Base-by-base conservation (phyloP, 345 rosid genomes). In the Gossypium mustelinum region DNA sequence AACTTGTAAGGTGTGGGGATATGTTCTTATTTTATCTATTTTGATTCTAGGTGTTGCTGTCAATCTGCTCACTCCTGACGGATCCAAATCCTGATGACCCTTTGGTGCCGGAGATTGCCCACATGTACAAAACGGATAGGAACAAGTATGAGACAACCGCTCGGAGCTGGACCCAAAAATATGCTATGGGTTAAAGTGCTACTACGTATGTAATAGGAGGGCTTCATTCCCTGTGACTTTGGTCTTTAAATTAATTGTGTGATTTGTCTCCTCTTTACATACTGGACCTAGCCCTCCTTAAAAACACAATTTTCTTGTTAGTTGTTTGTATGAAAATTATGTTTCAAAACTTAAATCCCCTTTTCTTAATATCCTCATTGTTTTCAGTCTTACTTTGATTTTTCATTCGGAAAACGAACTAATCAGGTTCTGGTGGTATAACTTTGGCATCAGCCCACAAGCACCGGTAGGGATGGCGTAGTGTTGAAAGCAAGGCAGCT, bases 211-310 rank as follows among this genome's bases (percentile, higher is more conserved):
- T 64, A 74, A 76, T 61, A 75, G 77, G 83, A 79, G 81, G 84
- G 81, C 81, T 69, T 54, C 80, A 76, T 72, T 80, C 68, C 76
- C 79, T 29, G 61, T 64, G 84, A 70, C 74, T 78, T 74, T 79
- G 85, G 79, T 77, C 84, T 69, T 77, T 73, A 63, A 70, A 9
- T 68, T 78, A 62, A 27, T 60, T 79, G 77, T 79, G 81, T 84
- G 84, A 71, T 50, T 52, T 74, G 63, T 80, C 70, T 78, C 73
- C 73, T 63, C 74, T 68, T 57, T 39, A 3, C 74, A 76, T 66
- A 73, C 78, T 17, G 69, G 80, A 84, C 83, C 85, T 57, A 48
- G 80, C 79, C 84, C 80, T 76, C 73, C 75, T 75, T 69, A 61
- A 63, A 76, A 81, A 14, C 68, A 59, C 81, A 65, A 58, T 70